phyloP scores from a whole-genome alignment of 306 rosid genomes.

The Fagus sylvatica region DNA sequence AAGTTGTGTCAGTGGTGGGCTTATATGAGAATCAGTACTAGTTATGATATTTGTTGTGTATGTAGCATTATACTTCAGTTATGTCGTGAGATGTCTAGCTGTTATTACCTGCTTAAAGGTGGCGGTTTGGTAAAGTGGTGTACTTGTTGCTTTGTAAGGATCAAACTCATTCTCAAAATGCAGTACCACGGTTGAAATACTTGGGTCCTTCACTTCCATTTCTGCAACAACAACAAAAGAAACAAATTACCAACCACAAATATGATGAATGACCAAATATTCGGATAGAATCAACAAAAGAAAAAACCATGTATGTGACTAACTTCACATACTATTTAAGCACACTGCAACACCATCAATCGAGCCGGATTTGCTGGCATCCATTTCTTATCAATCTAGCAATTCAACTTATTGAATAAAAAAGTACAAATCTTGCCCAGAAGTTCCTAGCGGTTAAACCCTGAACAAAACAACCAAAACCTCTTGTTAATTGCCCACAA shows the following conservation, averaged over 20 bases:
- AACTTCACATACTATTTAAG: constrained; percentile 43
- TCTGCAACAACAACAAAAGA: constrained; percentile 33
- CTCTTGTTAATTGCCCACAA: neutral
- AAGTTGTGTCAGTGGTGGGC: too few relatives aligned
- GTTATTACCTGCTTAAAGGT: constrained; percentile 89
- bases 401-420: constrained; percentile 37
- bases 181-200: constrained; percentile 70
- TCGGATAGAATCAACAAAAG: constrained; percentile 7
- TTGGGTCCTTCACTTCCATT: constrained; percentile 54
- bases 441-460: constrained; percentile 32
- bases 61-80: too few relatives aligned
- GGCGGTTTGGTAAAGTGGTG: constrained; percentile 89
- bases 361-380: constrained; percentile 44
- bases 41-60: too few relatives aligned
- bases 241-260: constrained; percentile 15
- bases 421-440: constrained; percentile 34
- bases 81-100: neutral
- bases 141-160: constrained; percentile 72
- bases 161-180: constrained; percentile 73
- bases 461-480: constrained; percentile 31
- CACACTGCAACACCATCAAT: constrained; percentile 36
- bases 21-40: too few relatives aligned
- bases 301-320: neutral
- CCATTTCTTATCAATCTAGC: constrained; percentile 58
- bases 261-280: constrained; percentile 2